Percentiles rank a stretch among this genome's conserved stretches.
These are phyloP conservation scores for Endoconidiophora polonica DNA, from an alignment of 2,329 filamentous ascomycete species.

Conservation along the genomic window DNA sequence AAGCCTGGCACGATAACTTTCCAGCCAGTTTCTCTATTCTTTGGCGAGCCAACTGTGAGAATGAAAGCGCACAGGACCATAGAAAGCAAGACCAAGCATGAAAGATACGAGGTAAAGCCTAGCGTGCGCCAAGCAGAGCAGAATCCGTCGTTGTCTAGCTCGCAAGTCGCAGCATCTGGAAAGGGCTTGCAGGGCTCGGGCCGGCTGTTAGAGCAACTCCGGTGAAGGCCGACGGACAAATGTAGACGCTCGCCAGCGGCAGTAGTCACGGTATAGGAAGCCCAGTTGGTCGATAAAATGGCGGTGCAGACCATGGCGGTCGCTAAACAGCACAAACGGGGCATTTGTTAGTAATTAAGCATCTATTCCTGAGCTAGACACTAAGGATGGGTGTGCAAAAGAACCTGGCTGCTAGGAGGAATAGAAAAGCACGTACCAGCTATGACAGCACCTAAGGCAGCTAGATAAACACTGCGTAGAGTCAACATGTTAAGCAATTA, in stretches of 20 bases:
- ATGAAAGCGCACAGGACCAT: conserved; percentile 65
- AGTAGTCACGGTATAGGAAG: conserved; percentile 42
- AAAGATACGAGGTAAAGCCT: conserved; percentile 75
- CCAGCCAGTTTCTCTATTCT: conserved; percentile 70
- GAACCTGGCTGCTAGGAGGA: background rate
- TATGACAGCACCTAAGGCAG: conserved; percentile 2
- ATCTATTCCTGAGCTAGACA: too few relatives aligned
- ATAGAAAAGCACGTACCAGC: conserved; percentile 1
- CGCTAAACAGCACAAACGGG: conserved; percentile 27
- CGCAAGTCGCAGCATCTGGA: conserved; percentile 51
- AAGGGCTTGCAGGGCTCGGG: conserved; percentile 34
- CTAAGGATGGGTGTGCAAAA: too few relatives aligned
- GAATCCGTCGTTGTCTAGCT: conserved; percentile 39
- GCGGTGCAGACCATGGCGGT: conserved; percentile 55
- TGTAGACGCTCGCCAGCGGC: conserved; percentile 30
- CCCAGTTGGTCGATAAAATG: conserved; percentile 55
- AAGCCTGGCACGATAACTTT: conserved; percentile 53
- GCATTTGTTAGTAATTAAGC: background rate
- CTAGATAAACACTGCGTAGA: conserved; percentile 4
- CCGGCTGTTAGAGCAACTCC: conserved; percentile 55
- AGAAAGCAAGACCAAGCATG: conserved; percentile 66
- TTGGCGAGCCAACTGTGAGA: conserved; percentile 61
- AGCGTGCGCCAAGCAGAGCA: conserved; percentile 84
- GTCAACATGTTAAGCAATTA: background rate
- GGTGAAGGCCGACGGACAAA: conserved; percentile 62